Evolutionary conservation across 2,329 filamentous ascomycete genomes (phyloP).

Genomic region (Botrytis porri): DNA sequence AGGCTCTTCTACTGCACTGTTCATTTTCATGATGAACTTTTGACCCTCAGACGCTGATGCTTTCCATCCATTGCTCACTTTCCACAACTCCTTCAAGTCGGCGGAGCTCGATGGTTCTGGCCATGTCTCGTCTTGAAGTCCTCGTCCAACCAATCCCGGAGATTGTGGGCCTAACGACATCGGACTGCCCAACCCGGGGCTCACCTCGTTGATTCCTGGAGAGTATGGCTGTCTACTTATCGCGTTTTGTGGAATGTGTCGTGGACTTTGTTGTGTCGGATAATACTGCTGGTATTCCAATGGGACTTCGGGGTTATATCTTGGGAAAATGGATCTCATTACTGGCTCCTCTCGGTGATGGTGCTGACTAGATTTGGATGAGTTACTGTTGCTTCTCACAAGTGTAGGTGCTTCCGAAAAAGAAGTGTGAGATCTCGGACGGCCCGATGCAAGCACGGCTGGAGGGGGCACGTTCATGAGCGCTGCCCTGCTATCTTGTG

Average conservation of each 20-base stretch:
- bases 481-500: slow-evolving; percentile 22
- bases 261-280: slow-evolving; percentile 62
- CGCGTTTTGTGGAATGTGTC: slow-evolving; percentile 59
- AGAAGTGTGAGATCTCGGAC: slow-evolving; percentile 48
- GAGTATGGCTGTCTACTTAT: slow-evolving; percentile 65
- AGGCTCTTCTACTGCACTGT: slow-evolving; percentile 56
- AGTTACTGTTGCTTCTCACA: slow-evolving; percentile 48
- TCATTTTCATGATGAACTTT: slow-evolving; percentile 57
- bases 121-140: slow-evolving; percentile 33
- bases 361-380: slow-evolving; percentile 55
- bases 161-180: slow-evolving; percentile 28
- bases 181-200: slow-evolving; percentile 35
- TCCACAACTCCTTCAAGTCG: slow-evolving; percentile 64
- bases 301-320: slow-evolving; percentile 65
- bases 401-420: slow-evolving; percentile 52
- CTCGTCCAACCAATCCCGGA: slow-evolving; percentile 33
- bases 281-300: slow-evolving; percentile 68
- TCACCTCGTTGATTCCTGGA: slow-evolving; percentile 33
- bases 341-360: slow-evolving; percentile 47
- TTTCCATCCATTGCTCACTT: slow-evolving; percentile 67
- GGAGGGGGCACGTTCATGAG: slow-evolving; percentile 31
- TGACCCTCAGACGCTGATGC: slow-evolving; percentile 58
- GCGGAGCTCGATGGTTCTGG: slow-evolving; percentile 45
- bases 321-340: slow-evolving; percentile 72
- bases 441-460: slow-evolving; percentile 31